phyloP scores from a whole-genome alignment of 2,329 filamentous ascomycete genomes.

The Pseudocercospora vitis region DNA sequence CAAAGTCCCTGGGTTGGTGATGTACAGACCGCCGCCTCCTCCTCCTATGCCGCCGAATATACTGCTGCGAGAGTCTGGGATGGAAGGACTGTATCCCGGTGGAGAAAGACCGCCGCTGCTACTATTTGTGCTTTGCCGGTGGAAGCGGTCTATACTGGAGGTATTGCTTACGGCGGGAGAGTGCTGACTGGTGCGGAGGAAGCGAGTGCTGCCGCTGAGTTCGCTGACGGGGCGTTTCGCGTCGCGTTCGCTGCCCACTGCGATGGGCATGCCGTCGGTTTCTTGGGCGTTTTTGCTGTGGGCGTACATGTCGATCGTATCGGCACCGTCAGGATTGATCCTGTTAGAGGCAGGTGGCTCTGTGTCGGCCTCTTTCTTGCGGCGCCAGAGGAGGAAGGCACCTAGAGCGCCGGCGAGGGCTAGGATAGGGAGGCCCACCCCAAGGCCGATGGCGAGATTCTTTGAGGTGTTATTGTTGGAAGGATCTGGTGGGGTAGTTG shows the following conservation, averaged over 20 bases:
- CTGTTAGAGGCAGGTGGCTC: conserved; percentile 16
- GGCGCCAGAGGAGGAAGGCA: conserved; percentile 15
- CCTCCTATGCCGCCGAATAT: too few species aligned
- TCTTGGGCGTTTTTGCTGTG: conserved; percentile 17
- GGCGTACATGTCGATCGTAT: conserved; percentile 20
- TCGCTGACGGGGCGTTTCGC: conserved; percentile 11
- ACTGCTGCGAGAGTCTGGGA: not conserved
- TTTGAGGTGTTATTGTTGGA: conserved; percentile 5
- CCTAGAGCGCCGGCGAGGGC: conserved; percentile 1
- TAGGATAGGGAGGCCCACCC: conserved; percentile 9
- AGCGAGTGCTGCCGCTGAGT: conserved; percentile 15
- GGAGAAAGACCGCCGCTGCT: not conserved
- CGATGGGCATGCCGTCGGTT: conserved; percentile 15
- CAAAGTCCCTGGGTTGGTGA: too few species aligned
- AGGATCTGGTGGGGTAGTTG: not conserved
- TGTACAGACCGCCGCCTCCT: too few species aligned
- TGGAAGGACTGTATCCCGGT: not conserved
- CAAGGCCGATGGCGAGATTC: conserved; percentile 14
- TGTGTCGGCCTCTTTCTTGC: conserved; percentile 3
- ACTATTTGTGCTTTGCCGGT: not conserved
- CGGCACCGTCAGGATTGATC: not conserved
- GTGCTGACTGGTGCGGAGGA: not conserved
- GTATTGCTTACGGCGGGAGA: conserved; percentile 1
- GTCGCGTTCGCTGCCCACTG: not conserved
- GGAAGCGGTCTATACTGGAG: not conserved